These are phyloP conservation scores for Collariella sp. DNA, from an alignment of 495 filamentous ascomycete genomes.

Conservation along the genomic window DNA sequence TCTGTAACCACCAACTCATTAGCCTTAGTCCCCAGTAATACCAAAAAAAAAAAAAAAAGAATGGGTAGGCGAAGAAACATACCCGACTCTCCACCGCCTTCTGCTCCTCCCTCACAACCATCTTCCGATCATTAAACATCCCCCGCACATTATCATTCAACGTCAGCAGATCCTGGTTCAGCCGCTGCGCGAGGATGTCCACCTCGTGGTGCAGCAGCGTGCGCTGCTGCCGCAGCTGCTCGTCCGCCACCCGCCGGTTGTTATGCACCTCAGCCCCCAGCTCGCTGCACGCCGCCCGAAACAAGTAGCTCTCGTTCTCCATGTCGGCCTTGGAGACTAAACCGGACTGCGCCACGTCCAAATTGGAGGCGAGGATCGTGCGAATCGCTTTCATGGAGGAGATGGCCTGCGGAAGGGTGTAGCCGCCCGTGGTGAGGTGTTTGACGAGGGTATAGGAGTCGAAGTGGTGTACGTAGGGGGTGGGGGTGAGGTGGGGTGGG, in stretches of 20 bases:
- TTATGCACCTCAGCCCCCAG: constrained; percentile 72
- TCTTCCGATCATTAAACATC: constrained; percentile 93
- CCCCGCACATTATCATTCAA: constrained; percentile 88
- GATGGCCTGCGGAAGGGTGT: constrained; percentile 58
- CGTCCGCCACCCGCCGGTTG: constrained; percentile 50
- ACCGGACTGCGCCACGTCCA: constrained; percentile 65
- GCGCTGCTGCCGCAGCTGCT: constrained; percentile 67
- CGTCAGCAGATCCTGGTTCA: constrained; percentile 68
- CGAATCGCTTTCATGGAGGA: constrained; percentile 85
- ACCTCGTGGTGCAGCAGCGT: constrained; percentile 83
- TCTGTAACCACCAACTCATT: constrained; percentile 37
- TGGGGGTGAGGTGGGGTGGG: constrained; percentile 54
- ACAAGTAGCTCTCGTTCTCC: constrained; percentile 87
- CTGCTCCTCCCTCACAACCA: constrained; percentile 80
- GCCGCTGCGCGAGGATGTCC: constrained; percentile 77
- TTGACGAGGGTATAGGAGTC: constrained; percentile 84
- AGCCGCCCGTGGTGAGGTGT: constrained; percentile 60
- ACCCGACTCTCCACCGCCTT: constrained; percentile 67
- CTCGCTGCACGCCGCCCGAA: constrained; percentile 89
- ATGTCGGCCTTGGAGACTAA: constrained; percentile 72
- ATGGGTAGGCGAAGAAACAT: constrained; percentile 18
- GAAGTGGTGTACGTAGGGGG: constrained; percentile 89
- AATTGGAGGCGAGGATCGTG: constrained; percentile 62
- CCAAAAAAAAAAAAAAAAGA: constrained; percentile 5
- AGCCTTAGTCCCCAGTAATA: neutral